These are phyloP conservation scores for Thoreauomyces humboldtii DNA, from an alignment of 192 early-diverging fungal species.

Conservation along the genomic window DNA sequence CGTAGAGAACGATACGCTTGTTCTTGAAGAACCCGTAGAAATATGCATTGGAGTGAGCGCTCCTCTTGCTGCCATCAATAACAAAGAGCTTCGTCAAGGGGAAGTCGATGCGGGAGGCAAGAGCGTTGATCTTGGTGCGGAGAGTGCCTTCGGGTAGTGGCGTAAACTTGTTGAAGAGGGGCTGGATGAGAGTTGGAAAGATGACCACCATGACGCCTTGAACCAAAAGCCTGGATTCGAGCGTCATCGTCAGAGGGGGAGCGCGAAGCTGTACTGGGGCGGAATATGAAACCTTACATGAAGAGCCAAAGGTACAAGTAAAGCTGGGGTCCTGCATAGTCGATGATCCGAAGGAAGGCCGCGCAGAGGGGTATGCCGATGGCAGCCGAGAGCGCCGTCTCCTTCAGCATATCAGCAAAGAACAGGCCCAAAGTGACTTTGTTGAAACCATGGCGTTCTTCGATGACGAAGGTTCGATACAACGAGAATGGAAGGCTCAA, in stretches of 20 bases:
- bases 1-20: conserved; percentile 94
- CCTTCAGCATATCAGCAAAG: conserved; percentile 77
- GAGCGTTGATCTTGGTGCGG: conserved; percentile 71
- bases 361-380: conserved; percentile 80
- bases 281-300: conserved; percentile 73
- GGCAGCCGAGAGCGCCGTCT: conserved; percentile 58
- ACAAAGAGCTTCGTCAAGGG: conserved; percentile 92
- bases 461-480: conserved; percentile 93
- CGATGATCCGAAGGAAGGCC: conserved; percentile 78
- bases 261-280: too few species aligned
- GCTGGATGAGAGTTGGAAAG: conserved; percentile 94
- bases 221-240: conserved; percentile 35
- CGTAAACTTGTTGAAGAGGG: conserved; percentile 95
- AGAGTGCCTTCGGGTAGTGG: conserved; percentile 82
- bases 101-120: conserved; percentile 80
- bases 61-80: conserved; percentile 90
- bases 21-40: conserved; percentile 95
- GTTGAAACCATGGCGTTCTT: conserved; percentile 93
- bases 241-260: too few species aligned
- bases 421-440: conserved; percentile 86
- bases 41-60: conserved; percentile 92
- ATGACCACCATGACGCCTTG: conserved; percentile 58
- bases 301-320: conserved; percentile 91
- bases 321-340: conserved; percentile 77
- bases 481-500: conserved; percentile 76